Percentiles rank a stretch among this genome's conserved stretches.
Conservation (phyloP, 805 yeast species). For the Wickerhamiella siamensis region DNA sequence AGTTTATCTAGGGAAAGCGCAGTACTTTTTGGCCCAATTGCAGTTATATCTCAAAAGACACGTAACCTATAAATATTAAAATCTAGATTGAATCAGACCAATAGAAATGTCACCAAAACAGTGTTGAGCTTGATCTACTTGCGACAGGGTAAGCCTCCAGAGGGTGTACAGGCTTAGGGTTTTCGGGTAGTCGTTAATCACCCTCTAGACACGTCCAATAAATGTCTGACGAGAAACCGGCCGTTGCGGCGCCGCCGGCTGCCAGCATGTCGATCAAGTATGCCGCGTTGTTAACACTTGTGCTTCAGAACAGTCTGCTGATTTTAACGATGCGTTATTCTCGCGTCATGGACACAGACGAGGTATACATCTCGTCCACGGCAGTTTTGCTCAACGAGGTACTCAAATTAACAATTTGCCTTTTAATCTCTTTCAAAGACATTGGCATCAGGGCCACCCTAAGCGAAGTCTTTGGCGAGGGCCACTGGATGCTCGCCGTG, state of each 20-base stretch:
- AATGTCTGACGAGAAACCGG: not conserved
- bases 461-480: constrained; percentile 24
- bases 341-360: constrained; percentile 26
- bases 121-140: too few species aligned
- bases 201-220: too few species aligned
- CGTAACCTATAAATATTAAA: too few species aligned
- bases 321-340: constrained; percentile 31
- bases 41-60: too few species aligned
- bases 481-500: constrained; percentile 29
- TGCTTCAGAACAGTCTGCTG: constrained; percentile 28
- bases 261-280: constrained; percentile 17
- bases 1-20: too few species aligned
- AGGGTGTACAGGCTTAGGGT: too few species aligned
- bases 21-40: too few species aligned
- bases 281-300: constrained; percentile 26
- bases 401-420: constrained; percentile 25
- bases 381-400: constrained; percentile 30
- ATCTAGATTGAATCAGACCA: too few species aligned
- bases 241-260: not conserved
- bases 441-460: constrained; percentile 18
- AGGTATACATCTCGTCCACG: constrained; percentile 27
- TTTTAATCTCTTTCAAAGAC: constrained; percentile 16
- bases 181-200: too few species aligned
- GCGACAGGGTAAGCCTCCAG: too few species aligned
- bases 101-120: too few species aligned